A percentile compares a stretch with the other conserved stretches of the same genome.
These are phyloP conservation scores for Sporothrix sp. DNA, from an alignment of 2,329 filamentous ascomycete genomes.

Conservation along the genomic window DNA sequence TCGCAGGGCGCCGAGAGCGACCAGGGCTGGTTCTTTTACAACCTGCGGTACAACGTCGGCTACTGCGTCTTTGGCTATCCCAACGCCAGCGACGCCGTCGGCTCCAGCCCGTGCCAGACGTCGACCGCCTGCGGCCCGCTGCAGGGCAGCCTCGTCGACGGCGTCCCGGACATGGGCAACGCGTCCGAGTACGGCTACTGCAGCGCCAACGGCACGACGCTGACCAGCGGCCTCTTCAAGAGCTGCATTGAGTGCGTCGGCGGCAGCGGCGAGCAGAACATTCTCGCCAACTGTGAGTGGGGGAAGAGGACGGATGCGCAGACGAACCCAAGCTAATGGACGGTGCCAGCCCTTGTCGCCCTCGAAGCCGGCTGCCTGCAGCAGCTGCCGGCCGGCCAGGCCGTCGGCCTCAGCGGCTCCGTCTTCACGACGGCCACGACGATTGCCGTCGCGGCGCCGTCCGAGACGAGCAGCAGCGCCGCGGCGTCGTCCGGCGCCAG, in stretches of 20 bases:
- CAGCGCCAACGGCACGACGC: conserved; percentile 28
- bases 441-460: conserved; percentile 29
- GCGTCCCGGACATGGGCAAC: conserved; percentile 26
- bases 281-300: conserved; percentile 42
- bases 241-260: conserved; percentile 38
- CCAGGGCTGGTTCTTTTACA: conserved; percentile 48
- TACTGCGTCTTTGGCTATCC: conserved; percentile 45
- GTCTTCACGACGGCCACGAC: conserved; percentile 20
- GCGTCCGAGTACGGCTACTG: conserved; percentile 40
- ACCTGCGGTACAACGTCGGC: conserved; percentile 42
- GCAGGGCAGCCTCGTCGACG: conserved; percentile 30
- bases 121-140: conserved; percentile 41
- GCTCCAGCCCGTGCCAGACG: conserved; percentile 41
- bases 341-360: conserved; percentile 40
- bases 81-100: conserved; percentile 33
- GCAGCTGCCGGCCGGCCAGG: conserved; percentile 26
- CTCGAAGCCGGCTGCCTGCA: conserved; percentile 43
- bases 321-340: background rate
- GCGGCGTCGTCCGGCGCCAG: background rate
- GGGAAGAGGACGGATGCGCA: background rate
- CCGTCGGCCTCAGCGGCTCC: conserved; percentile 23
- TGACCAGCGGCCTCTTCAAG: conserved; percentile 27
- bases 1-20: conserved; percentile 39
- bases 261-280: conserved; percentile 32
- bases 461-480: conserved; percentile 15